These are phyloP conservation scores for Nicotiana sylvestris DNA, from an alignment of 257 asterid species.

Conservation along the genomic window DNA sequence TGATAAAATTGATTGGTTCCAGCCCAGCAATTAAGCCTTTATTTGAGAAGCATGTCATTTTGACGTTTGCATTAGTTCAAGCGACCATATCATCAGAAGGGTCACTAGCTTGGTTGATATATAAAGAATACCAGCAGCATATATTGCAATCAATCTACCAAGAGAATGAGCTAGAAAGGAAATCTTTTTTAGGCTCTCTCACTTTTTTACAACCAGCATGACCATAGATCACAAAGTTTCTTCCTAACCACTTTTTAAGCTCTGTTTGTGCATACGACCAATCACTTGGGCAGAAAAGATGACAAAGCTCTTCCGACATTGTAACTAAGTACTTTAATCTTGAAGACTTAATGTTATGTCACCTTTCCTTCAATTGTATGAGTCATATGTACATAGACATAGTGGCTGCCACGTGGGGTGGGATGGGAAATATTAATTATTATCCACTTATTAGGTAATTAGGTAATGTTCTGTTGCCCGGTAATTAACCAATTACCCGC, in stretches of 20 bases:
- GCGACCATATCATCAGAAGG: slow-evolving; percentile 20
- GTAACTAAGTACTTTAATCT: no score
- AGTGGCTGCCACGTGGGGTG: no score
- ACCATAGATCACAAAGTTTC: slow-evolving; percentile 66
- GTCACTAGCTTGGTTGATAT: slow-evolving; percentile 22
- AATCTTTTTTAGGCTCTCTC: slow-evolving; percentile 58
- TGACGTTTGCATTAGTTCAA: slow-evolving; percentile 24
- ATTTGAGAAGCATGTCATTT: slow-evolving; percentile 26
- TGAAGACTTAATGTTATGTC: no score
- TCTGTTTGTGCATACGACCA: slow-evolving; percentile 85
- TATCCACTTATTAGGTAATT: no score
- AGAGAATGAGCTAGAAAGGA: slow-evolving; percentile 96
- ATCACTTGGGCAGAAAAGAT: slow-evolving; percentile 51
- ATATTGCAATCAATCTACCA: slow-evolving; percentile 92
- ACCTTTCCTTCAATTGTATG: no score
- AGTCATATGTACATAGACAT: no score
- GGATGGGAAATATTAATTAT: no score
- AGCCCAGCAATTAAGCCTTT: slow-evolving; percentile 71
- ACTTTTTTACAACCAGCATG: slow-evolving; percentile 53
- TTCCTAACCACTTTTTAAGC: slow-evolving; percentile 72
- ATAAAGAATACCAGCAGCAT: slow-evolving; percentile 73
- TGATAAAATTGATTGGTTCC: slow-evolving; percentile 82
- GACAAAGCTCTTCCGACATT: no score
- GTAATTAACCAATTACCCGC: no score
- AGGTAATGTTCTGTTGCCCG: no score